Percentiles rank a stretch among this genome's conserved stretches.
phyloP scores from a whole-genome alignment of 2,329 filamentous ascomycete species.

The Penicillium olsonii region DNA sequence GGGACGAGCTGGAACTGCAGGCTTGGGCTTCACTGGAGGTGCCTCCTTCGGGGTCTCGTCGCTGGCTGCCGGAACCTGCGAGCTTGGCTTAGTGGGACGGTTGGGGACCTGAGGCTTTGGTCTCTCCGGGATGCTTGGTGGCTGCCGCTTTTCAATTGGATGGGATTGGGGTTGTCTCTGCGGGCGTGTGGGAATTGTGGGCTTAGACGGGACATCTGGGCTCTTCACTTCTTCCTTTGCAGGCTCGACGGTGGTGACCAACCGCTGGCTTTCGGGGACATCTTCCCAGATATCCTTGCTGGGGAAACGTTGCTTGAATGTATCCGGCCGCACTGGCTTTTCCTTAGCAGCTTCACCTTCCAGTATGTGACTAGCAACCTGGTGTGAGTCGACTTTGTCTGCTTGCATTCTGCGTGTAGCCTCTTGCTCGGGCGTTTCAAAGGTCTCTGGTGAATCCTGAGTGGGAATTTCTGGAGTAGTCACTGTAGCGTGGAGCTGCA shows the following conservation, averaged over 20 bases:
- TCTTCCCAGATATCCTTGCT: conserved; percentile 96
- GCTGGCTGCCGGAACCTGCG: conserved; percentile 34
- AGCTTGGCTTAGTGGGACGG: conserved; percentile 59
- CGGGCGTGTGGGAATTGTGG: conserved; percentile 36
- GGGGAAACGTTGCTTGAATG: conserved; percentile 72
- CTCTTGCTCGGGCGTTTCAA: conserved; percentile 53
- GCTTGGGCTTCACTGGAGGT: conserved; percentile 67
- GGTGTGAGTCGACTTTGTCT: conserved; percentile 40
- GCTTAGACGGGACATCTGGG: conserved; percentile 36
- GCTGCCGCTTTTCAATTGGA: conserved; percentile 52
- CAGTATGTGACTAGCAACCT: conserved; percentile 37
- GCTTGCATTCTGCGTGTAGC: conserved; percentile 43
- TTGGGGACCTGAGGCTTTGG: conserved; percentile 68
- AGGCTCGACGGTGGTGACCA: conserved; percentile 68
- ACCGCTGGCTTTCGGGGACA: conserved; percentile 75
- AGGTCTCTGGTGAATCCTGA: conserved; percentile 42
- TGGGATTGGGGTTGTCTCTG: conserved; percentile 42
- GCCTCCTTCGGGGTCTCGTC: conserved; percentile 35
- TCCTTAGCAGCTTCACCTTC: conserved; percentile 28
- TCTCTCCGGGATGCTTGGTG: conserved; percentile 57
- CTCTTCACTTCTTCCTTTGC: conserved; percentile 54
- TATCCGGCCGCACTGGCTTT: conserved; percentile 50
- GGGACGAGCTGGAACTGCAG: conserved; percentile 76
- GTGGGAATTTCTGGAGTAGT: conserved; percentile 71
- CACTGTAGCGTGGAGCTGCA: conserved; percentile 75